Evolutionary conservation across 192 early-diverging fungal species (phyloP).

Genomic region (Linnemannia exigua): DNA sequence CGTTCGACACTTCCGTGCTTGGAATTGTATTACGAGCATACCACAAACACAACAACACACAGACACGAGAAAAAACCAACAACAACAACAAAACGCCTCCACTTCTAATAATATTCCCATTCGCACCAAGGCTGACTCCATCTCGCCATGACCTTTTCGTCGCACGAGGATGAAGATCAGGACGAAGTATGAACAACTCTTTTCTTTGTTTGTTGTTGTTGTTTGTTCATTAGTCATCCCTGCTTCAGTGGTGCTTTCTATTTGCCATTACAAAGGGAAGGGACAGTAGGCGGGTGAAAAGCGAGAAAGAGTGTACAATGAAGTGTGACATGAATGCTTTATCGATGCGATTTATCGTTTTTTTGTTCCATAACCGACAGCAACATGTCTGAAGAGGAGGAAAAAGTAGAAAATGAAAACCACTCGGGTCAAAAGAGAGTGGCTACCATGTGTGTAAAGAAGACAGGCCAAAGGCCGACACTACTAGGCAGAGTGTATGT

Average conservation of each 20-base stretch:
- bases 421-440: background rate
- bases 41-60: background rate
- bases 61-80: background rate
- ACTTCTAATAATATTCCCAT: constrained; percentile 10
- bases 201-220: background rate
- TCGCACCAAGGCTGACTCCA: background rate
- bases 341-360: too few species aligned
- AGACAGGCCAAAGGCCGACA: background rate
- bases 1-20: background rate
- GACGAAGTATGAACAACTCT: constrained; percentile 28
- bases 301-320: too few species aligned
- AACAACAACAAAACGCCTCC: background rate
- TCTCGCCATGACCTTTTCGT: constrained; percentile 27
- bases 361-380: too few species aligned
- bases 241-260: background rate
- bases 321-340: too few species aligned
- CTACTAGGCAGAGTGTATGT: background rate
- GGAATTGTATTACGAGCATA: background rate
- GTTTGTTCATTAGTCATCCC: background rate
- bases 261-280: background rate
- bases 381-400: too few species aligned
- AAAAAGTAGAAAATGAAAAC: too few species aligned
- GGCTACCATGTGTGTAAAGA: too few species aligned
- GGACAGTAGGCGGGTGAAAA: too few species aligned
- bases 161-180: constrained; percentile 32